Evolutionary conservation across 305 asterid species (phyloP), one percentile per base, ranked within the genome.

Genomic region (Lippia alba): DNA sequence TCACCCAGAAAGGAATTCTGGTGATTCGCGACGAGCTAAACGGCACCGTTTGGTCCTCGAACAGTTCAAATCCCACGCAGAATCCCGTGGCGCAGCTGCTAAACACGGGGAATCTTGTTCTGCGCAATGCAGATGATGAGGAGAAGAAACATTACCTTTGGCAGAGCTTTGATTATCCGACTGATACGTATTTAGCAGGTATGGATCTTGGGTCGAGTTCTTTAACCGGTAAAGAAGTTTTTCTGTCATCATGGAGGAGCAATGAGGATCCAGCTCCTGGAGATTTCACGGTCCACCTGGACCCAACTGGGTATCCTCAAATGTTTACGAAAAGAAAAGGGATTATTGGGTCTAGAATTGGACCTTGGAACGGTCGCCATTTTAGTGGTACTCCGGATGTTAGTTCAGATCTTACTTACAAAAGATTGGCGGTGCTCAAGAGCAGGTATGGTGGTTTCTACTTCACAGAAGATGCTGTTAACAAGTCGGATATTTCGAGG

Each of bases 151-250:
- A 61, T 72, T 16, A 65, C 8, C 11, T 78, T 0, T 83, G 88
- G 86, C 84, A 83, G 75, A 83, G 84, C 14, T 83, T 81, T 18
- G 84, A 81, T 45, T 40, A 76, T 55, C 81, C 79, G 1, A 56
- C 79, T 0, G 78, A 81, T 61, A 79, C 80, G 1, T 61, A 12
- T 6, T 33, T 81, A 16, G 70, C 81, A 0, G 80, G 81, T 0
- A 68, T 79, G 76, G 72, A 70, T 15, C 15, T 81, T 0, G 86
- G 86, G 0, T 4, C 53, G 78, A 56, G 76, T 61, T 69, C 30
- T 3, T 30, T n/a, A 11, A 74, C 79, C 0, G 79, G 74, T 4
- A 19, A 45, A 2, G 76, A 71, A 58, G 18, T 15, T 6, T 57
- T 56, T 59, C 18, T 84, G 5, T n/a, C 80, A 0, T 73, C 89